A percentile compares a stretch with the other conserved stretches of the same genome.
Evolutionary conservation across 176 grass and related monocot genomes (phyloP).

Genomic region (Ensete ventricosum): DNA sequence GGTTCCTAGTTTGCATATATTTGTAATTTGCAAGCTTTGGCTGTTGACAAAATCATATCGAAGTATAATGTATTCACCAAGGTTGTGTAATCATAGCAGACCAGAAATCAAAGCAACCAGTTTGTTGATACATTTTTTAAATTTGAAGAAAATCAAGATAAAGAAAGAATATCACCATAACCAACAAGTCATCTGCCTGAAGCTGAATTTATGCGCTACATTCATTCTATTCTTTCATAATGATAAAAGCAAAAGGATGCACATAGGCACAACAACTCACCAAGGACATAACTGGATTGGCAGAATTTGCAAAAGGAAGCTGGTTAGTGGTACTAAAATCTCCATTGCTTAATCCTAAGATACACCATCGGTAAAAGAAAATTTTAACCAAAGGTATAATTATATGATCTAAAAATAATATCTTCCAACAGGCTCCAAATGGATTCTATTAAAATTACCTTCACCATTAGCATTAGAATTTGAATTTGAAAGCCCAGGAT

Average conservation of each 20-base stretch:
- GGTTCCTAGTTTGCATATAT: too few relatives aligned
- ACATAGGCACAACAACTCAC: constrained; percentile 34
- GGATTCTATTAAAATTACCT: constrained; percentile 30
- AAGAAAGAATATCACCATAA: neutral
- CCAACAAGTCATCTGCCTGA: neutral
- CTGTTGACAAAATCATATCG: too few relatives aligned
- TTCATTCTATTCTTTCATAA: neutral
- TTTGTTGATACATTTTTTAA: too few relatives aligned
- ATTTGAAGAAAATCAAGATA: too few relatives aligned
- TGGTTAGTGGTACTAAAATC: constrained; percentile 35
- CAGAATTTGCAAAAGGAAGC: constrained; percentile 84
- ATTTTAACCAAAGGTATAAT: neutral
- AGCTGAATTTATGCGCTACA: neutral
- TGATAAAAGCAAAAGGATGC: constrained; percentile 7
- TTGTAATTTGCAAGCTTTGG: too few relatives aligned
- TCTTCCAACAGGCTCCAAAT: neutral
- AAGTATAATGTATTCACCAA: too few relatives aligned
- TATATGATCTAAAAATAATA: neutral
- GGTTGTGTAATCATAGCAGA: too few relatives aligned
- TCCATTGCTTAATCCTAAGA: constrained; percentile 32
- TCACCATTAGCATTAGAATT: constrained; percentile 41
- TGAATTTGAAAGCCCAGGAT: constrained; percentile 28
- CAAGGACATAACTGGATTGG: constrained; percentile 93
- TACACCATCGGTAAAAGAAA: constrained; percentile 5
- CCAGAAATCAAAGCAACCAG: too few relatives aligned